Percentiles rank a stretch among this genome's conserved stretches.
phyloP scores from a whole-genome alignment of 108 stramenopile species.

The Nitzschia sp. region DNA sequence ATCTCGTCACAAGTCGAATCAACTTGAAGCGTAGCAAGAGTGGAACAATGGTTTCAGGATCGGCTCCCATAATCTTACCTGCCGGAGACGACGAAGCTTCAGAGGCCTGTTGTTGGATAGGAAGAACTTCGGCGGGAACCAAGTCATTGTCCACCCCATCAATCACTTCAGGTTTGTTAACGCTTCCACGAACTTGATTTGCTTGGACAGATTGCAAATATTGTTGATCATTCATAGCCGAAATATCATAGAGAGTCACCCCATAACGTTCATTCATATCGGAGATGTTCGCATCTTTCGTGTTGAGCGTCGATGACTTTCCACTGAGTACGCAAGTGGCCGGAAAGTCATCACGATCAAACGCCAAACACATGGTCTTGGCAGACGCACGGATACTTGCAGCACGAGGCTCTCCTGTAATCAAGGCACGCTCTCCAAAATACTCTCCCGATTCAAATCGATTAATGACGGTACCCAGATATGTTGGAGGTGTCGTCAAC shows the following conservation, averaged over 20 bases:
- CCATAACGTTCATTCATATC: conserved; percentile 77
- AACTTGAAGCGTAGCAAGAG: conserved; percentile 65
- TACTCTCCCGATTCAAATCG: conserved; percentile 65
- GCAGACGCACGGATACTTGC: conserved; percentile 81
- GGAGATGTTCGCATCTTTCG: conserved; percentile 42
- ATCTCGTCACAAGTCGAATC: conserved; percentile 69
- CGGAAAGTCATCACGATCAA: conserved; percentile 78
- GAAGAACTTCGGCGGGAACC: conserved; percentile 26
- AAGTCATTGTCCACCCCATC: conserved; percentile 73
- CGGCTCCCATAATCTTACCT: conserved; percentile 3
- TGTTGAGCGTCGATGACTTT: conserved; percentile 47
- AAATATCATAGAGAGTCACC: conserved; percentile 54
- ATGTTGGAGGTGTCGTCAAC: conserved; percentile 63
- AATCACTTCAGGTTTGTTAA: conserved; percentile 56
- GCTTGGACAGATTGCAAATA: conserved; percentile 47
- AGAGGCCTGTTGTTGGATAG: too few relatives aligned
- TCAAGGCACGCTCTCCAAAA: conserved; percentile 90
- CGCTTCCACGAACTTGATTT: conserved; percentile 56
- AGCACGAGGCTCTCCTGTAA: conserved; percentile 89
- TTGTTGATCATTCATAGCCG: conserved; percentile 48
- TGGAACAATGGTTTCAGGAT: conserved; percentile 37
- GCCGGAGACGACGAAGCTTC: not conserved
- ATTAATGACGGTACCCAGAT: conserved; percentile 78
- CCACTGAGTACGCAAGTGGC: conserved; percentile 69
- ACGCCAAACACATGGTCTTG: conserved; percentile 64